Evolutionary conservation across 2,329 filamentous ascomycete species (phyloP), one percentile per base, ranked within the genome.

Genomic region (Phoma sp.): DNA sequence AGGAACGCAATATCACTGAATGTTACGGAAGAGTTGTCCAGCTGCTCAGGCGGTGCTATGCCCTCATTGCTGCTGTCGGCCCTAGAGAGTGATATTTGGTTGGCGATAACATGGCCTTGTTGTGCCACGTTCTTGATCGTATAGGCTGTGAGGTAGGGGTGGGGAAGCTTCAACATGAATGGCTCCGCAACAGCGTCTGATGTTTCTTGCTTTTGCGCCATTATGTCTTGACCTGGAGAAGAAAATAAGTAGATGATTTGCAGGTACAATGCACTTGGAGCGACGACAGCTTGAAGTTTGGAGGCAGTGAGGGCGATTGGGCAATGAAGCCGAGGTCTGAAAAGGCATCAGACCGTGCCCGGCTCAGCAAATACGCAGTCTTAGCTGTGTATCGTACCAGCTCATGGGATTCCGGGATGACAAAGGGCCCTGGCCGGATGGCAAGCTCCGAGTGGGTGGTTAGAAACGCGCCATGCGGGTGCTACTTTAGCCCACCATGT

Each of bases 81-180:
- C 49, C 58, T 47, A 14, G 67, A 68, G 7, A 63, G 60, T 7
- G 49, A 45, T 24, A 73, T 60, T n/a, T 60, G 61, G 38, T 68
- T 60, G 45, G 51, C 60, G 27, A 39, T 52, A 13, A 62, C 59
- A 42, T 69, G 57, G 27, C 55, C 60, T 27, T 60, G 43, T n/a
- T 62, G 27, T 44, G 64, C 62, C 40, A 60, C 52, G 38, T 64
- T 69, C n/a, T 48, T 65, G 29, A 73, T 55, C 25, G 59, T 59
- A 52, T 74, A 74, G 33, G 68, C 61, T 14, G 72, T 74, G 27
- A 75, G 69, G 54, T 73, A 75, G 23, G 72, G 72, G 53, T 75
- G 71, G 23, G 72, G 72, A 39, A 75, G 61, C 52, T 72, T 75
- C 38, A 75, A 48, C 42, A 72, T 50, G 22, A 73, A 60, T 7